Conservation (phyloP, 2,329 filamentous ascomycete species). For the Dissoconium aciculare region DNA sequence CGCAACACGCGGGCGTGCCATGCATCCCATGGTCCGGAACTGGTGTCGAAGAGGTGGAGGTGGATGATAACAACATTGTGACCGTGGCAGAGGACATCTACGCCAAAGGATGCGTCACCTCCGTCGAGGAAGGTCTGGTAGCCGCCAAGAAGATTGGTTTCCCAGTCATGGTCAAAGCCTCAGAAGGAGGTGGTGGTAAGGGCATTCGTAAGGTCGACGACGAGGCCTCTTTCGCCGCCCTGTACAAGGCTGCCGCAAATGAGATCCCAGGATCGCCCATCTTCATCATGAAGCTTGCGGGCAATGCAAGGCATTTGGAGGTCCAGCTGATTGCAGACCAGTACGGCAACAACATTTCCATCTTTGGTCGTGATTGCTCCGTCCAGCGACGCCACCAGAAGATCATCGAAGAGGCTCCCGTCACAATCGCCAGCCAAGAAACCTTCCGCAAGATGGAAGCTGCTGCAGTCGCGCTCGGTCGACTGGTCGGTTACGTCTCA, state of each 20-base stretch:
- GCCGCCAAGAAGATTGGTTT: constrained; percentile 88
- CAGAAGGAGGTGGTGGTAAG: constrained; percentile 96
- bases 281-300: constrained; percentile 99
- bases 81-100: constrained; percentile 80
- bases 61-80: constrained; percentile 75
- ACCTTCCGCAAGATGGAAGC: constrained; percentile 97
- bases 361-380: constrained; percentile 97
- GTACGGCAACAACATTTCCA: constrained; percentile 98
- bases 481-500: constrained; percentile 92
- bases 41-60: constrained; percentile 64
- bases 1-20: constrained; percentile 87
- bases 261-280: constrained; percentile 98
- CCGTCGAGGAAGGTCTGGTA: constrained; percentile 74
- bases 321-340: constrained; percentile 95
- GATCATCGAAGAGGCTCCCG: constrained; percentile 97
- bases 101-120: constrained; percentile 76
- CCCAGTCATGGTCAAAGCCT: constrained; percentile 99
- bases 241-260: constrained; percentile 92
- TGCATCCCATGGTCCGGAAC: constrained; percentile 99
- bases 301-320: constrained; percentile 90
- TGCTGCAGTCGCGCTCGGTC: constrained; percentile 83
- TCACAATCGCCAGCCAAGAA: constrained; percentile 77
- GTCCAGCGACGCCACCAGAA: constrained; percentile 98
- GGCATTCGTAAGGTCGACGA: constrained; percentile 89
- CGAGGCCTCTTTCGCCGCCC: constrained; percentile 67